phyloP scores from a whole-genome alignment of 306 rosid genomes.

The Vicia villosa region DNA sequence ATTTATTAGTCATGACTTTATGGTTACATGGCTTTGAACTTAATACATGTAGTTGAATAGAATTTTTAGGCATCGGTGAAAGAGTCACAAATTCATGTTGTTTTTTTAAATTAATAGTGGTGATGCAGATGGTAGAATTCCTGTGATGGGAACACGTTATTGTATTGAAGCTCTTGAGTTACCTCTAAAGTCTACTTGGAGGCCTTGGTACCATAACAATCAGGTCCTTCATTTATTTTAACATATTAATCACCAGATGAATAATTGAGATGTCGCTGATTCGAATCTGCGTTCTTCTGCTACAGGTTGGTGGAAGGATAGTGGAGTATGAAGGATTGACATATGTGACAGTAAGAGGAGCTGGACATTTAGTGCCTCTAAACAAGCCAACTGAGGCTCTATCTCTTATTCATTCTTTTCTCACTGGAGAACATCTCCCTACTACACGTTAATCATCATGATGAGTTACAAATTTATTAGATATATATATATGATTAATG shows the following conservation, averaged over 20 bases:
- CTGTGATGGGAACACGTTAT: conserved; percentile 58
- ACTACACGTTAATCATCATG: conserved; percentile 7
- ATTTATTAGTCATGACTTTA: not conserved
- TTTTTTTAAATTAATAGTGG: conserved; percentile 43
- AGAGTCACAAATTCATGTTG: conserved; percentile 30
- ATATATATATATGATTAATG: not conserved
- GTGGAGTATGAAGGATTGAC: conserved; percentile 63
- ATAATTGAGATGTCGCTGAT: too few species aligned
- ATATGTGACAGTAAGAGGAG: conserved; percentile 60
- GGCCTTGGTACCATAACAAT: conserved; percentile 51
- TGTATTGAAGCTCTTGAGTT: conserved; percentile 54
- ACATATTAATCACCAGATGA: too few species aligned
- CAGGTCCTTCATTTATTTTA: conserved; percentile 35
- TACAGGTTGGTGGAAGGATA: conserved; percentile 64
- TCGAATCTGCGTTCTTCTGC: too few species aligned
- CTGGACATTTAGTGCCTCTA: conserved; percentile 61
- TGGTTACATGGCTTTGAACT: not conserved
- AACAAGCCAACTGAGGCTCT: conserved; percentile 55
- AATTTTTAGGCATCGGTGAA: conserved; percentile 30
- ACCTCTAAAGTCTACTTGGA: conserved; percentile 50
- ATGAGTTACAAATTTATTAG: not conserved
- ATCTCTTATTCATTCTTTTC: conserved; percentile 52
- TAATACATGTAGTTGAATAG: conserved; percentile 7
- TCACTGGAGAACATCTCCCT: conserved; percentile 47
- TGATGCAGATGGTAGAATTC: conserved; percentile 60